Base-by-base conservation (phyloP, 345 rosid species). In the Euphorbia tirucalli region DNA sequence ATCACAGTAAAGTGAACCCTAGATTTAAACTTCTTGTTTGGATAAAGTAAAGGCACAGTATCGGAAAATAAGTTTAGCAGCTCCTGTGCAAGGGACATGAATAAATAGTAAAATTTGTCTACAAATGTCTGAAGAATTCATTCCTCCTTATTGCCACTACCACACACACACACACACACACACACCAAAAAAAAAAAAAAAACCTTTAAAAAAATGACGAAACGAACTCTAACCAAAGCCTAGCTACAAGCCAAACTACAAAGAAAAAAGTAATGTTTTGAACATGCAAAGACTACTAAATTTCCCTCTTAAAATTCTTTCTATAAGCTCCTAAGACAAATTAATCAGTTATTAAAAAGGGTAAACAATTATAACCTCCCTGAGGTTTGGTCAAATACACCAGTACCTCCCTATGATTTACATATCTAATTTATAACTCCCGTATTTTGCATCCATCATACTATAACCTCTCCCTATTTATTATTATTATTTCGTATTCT, bases 281-380 rank as follows among this genome's bases (percentile, higher is more conserved):
- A 41, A 27, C 31, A 21, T 16, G 19, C 39, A 28, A 7, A 16
- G 39, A 7, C 28, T 7, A 59, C n/a, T 1, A 32, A 10, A 66
- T 30, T 55, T 19, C 25, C 46, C 39, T 32, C 11, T 13, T 15
- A 55, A 41, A n/a, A 21, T 68, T 68, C 71, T 24, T 24, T 55
- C 71, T 41, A 68, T 18, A 6, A 35, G 16, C 71, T 32, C 61
- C 27, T 27, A 68, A 55, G 21, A 25, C 62, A 35, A 65, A 65
- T 6, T 44, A n/a, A n/a, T n/a, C n/a, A 22, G 39, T 55, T 68
- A 41, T 11, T 5, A 41, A n/a, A n/a, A n/a, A n/a, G n/a, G n/a
- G n/a, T n/a, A n/a, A n/a, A n/a, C n/a, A n/a, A n/a, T n/a, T n/a
- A n/a, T n/a, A n/a, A n/a, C n/a, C n/a, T n/a, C n/a, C n/a, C n/a